Conservation (phyloP, 1,284 basidiomycete species). For the Puccinia horiana region DNA sequence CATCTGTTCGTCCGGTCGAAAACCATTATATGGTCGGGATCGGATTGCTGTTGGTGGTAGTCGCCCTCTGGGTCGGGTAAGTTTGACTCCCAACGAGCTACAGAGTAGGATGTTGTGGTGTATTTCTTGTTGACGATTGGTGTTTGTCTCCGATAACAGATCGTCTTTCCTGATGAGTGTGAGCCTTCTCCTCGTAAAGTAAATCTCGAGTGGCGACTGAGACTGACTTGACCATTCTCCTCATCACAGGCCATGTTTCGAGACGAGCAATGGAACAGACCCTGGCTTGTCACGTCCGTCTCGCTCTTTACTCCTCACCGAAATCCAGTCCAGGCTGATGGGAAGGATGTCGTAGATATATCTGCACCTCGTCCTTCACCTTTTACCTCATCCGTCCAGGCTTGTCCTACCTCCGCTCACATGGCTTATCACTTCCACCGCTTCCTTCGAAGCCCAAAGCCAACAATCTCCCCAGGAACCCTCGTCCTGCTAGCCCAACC, state of each 20-base stretch:
- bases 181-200: background rate
- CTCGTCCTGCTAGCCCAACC: background rate
- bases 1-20: background rate
- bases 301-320: background rate
- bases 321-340: background rate
- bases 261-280: constrained; percentile 40
- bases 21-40: constrained; percentile 27
- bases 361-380: constrained; percentile 84
- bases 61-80: constrained; percentile 48
- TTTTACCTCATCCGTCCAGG: constrained; percentile 75
- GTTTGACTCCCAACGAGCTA: background rate
- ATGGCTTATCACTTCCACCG: background rate
- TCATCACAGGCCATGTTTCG: constrained; percentile 35
- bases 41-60: constrained; percentile 33
- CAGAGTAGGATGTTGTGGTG: background rate
- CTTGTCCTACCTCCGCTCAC: constrained; percentile 61
- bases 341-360: constrained; percentile 68
- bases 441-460: background rate
- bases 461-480: background rate
- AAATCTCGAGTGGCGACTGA: background rate
- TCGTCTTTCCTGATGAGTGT: constrained; percentile 49
- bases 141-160: background rate
- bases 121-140: background rate
- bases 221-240: background rate
- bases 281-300: constrained; percentile 48